Evolutionary conservation across 1,139 yeast genomes (phyloP).

Genomic region (Scheffersomyces quercinus): DNA sequence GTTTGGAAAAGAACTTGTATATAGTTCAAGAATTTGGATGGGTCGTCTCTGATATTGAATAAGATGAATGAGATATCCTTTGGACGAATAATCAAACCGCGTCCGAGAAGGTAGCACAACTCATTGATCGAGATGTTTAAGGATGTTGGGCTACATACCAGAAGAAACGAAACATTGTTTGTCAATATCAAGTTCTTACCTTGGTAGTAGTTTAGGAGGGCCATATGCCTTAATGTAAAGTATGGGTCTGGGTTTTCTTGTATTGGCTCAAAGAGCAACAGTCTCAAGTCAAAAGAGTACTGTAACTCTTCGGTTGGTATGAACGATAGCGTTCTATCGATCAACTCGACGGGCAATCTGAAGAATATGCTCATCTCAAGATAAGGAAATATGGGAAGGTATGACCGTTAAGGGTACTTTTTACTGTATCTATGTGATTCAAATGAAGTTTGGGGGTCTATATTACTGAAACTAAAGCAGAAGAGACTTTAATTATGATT

Average conservation of each 20-base stretch:
- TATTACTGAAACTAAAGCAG: too few relatives aligned
- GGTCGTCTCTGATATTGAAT: slow-evolving; percentile 2
- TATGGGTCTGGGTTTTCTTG: slow-evolving; percentile 6
- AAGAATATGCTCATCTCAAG: slow-evolving; percentile 2
- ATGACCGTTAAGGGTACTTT: too few relatives aligned
- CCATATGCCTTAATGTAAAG: slow-evolving; percentile 17
- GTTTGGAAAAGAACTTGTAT: slow-evolving; percentile 1
- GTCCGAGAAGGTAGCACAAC: slow-evolving; percentile 15
- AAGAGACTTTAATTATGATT: too few relatives aligned
- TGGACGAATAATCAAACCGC: slow-evolving; percentile 21
- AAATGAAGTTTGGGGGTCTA: too few relatives aligned
- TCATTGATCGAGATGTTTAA: slow-evolving; percentile 5
- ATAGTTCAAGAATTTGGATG: background rate
- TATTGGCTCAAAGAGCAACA: slow-evolving; percentile 4
- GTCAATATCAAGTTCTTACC: slow-evolving; percentile 12
- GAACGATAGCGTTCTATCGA: slow-evolving; percentile 14
- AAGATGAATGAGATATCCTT: slow-evolving; percentile 17
- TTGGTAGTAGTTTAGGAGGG: slow-evolving; percentile 16
- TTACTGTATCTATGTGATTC: too few relatives aligned
- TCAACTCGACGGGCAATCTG: slow-evolving; percentile 15
- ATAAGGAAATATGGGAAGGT: too few relatives aligned
- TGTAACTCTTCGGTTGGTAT: slow-evolving; percentile 16
- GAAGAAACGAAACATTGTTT: slow-evolving; percentile 7
- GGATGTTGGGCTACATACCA: slow-evolving; percentile 3
- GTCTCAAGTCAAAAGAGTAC: slow-evolving; percentile 13